These are phyloP conservation scores for Sesbania bispinosa DNA, from an alignment of 306 rosid species.

Conservation along the genomic window DNA sequence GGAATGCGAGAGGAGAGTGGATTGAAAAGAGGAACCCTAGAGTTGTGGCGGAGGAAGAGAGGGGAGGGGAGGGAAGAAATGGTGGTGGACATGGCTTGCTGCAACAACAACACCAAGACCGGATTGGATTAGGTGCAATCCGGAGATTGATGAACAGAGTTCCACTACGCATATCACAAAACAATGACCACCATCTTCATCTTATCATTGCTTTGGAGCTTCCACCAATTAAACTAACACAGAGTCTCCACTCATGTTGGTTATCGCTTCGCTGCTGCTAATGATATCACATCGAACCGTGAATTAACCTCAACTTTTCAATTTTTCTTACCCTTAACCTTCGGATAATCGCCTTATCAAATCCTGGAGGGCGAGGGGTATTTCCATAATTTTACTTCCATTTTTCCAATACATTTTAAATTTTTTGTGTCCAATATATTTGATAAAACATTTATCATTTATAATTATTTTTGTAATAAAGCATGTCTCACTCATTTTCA, in stretches of 20 bases:
- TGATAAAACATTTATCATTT: too few relatives aligned
- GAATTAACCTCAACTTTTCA: neutral
- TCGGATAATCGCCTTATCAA: neutral
- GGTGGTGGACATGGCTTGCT: slow-evolving; percentile 26
- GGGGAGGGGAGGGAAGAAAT: slow-evolving; percentile 26
- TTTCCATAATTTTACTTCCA: too few relatives aligned
- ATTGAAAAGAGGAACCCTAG: slow-evolving; percentile 30
- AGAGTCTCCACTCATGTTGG: neutral
- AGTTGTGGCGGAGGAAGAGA: slow-evolving; percentile 10
- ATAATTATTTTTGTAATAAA: too few relatives aligned
- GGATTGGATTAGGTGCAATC: neutral
- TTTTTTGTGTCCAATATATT: too few relatives aligned
- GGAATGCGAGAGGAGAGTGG: neutral
- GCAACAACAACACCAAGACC: neutral
- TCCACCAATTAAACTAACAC: neutral
- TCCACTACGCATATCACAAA: neutral
- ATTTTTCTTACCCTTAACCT: neutral
- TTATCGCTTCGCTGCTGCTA: neutral
- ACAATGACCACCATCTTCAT: neutral
- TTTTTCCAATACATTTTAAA: too few relatives aligned
- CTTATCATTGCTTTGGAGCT: neutral
- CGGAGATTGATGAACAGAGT: neutral
- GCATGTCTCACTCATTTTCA: too few relatives aligned
- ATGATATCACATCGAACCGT: neutral
- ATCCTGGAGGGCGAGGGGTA: too few relatives aligned